Percentiles rank a stretch among this genome's conserved stretches.
phyloP scores from a whole-genome alignment of 352 stramenopile genomes.

The Globisporangium polare region DNA sequence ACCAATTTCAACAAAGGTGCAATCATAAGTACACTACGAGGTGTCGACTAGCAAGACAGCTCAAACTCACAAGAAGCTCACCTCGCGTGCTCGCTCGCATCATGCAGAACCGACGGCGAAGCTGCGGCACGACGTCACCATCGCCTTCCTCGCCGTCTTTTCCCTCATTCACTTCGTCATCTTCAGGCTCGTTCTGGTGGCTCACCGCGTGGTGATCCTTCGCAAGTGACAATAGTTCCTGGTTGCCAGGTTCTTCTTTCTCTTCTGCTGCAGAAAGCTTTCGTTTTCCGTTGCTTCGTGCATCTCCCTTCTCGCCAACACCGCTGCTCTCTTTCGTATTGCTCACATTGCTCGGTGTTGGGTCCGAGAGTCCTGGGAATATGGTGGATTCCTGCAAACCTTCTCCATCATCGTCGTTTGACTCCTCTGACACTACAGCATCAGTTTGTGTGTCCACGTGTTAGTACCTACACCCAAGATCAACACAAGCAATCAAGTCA shows the following conservation, averaged over 20 bases:
- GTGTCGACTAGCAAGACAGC: too few relatives aligned
- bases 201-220: neutral
- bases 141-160: constrained; percentile 10
- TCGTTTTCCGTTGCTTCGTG: neutral
- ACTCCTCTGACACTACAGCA: neutral
- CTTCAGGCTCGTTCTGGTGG: neutral
- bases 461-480: neutral
- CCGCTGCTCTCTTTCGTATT: neutral
- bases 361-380: constrained; percentile 9
- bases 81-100: constrained; percentile 32
- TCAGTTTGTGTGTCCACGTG: neutral
- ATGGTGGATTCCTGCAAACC: neutral
- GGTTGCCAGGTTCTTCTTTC: neutral
- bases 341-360: neutral
- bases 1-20: neutral
- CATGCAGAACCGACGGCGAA: constrained; percentile 23
- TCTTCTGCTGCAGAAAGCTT: neutral
- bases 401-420: neutral
- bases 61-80: too few relatives aligned
- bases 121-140: constrained; percentile 4
- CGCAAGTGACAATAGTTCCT: neutral
- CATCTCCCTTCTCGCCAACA: too few relatives aligned
- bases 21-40: too few relatives aligned
- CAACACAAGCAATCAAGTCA: neutral
- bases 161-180: neutral